A percentile compares a stretch with the other conserved stretches of the same genome.
Conservation (phyloP, 192 early-diverging fungal genomes). For the Entophlyctis helioformis region DNA sequence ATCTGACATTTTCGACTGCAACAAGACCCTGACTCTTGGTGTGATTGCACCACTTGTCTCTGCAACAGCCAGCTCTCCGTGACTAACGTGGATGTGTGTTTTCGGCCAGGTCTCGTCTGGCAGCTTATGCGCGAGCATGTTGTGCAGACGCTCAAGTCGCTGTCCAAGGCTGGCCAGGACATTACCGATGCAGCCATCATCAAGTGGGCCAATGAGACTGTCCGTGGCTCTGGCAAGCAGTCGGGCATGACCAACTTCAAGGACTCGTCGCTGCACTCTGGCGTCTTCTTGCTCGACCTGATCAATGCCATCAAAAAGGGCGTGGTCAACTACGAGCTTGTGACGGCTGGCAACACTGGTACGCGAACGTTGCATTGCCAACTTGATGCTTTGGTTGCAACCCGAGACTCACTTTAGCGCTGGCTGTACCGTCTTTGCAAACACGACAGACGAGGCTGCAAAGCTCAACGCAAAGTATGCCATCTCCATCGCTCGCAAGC, state of each 20-base stretch:
- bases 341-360: constrained; percentile 55
- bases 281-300: constrained; percentile 82
- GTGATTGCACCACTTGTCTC: background rate
- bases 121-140: constrained; percentile 99
- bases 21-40: constrained; percentile 77
- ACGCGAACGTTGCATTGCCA: too few relatives aligned
- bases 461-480: constrained; percentile 92
- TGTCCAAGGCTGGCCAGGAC: constrained; percentile 67
- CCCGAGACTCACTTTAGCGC: too few relatives aligned
- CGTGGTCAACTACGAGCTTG: constrained; percentile 78
- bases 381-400: too few relatives aligned
- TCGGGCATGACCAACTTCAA: constrained; percentile 73
- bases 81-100: background rate
- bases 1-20: constrained; percentile 85
- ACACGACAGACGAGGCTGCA: constrained; percentile 63
- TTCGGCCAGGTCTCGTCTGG: constrained; percentile 61
- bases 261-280: constrained; percentile 63
- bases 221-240: constrained; percentile 46
- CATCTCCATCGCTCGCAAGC: constrained; percentile 96
- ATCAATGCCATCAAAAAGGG: constrained; percentile 88
- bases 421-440: too few relatives aligned
- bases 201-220: constrained; percentile 85
- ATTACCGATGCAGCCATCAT: constrained; percentile 92
- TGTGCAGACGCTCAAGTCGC: constrained; percentile 77
- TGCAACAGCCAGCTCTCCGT: background rate